Percentiles rank a stretch among this genome's conserved stretches.
Evolutionary conservation across 495 filamentous ascomycete species (phyloP).

Genomic region (Annulohypoxylon stygium): DNA sequence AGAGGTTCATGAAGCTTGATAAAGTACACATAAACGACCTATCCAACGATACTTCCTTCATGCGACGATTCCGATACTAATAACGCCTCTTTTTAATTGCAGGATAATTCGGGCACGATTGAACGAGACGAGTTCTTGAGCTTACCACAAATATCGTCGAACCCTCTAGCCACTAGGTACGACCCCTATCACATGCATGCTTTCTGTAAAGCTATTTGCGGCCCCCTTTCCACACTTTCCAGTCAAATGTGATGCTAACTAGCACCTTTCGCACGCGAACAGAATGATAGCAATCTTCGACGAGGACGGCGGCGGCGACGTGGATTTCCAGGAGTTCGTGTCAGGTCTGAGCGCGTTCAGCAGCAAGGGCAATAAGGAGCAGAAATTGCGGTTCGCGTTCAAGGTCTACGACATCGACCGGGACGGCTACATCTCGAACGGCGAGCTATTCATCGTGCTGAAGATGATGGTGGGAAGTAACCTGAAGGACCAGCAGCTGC

Average conservation of each 20-base stretch:
- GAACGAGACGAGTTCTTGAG: conserved; percentile 99
- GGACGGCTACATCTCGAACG: conserved; percentile 98
- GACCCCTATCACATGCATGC: conserved; percentile 15
- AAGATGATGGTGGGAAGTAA: conserved; percentile 99
- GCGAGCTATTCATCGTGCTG: conserved; percentile 97
- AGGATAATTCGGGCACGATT: conserved; percentile 98
- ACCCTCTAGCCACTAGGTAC: conserved; percentile 94
- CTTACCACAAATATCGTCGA: conserved; percentile 96
- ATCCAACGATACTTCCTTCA: neutral
- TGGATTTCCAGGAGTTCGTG: conserved; percentile 99
- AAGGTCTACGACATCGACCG: conserved; percentile 99
- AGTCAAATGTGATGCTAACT: conserved; percentile 20
- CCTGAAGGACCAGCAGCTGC: conserved; percentile 97
- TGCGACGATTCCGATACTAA: conserved; percentile 15
- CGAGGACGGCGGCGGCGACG: conserved; percentile 96
- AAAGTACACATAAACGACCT: conserved; percentile 70
- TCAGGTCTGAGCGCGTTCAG: conserved; percentile 95
- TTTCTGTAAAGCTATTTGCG: neutral
- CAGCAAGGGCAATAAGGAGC: conserved; percentile 98
- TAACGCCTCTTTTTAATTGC: conserved; percentile 6
- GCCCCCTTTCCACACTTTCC: neutral
- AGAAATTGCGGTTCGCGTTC: conserved; percentile 98
- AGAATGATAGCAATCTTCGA: conserved; percentile 99
- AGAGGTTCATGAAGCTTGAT: conserved; percentile 99
- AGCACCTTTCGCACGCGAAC: neutral